These are phyloP conservation scores for Draba incana DNA, from an alignment of 345 rosid genomes.

Conservation along the genomic window DNA sequence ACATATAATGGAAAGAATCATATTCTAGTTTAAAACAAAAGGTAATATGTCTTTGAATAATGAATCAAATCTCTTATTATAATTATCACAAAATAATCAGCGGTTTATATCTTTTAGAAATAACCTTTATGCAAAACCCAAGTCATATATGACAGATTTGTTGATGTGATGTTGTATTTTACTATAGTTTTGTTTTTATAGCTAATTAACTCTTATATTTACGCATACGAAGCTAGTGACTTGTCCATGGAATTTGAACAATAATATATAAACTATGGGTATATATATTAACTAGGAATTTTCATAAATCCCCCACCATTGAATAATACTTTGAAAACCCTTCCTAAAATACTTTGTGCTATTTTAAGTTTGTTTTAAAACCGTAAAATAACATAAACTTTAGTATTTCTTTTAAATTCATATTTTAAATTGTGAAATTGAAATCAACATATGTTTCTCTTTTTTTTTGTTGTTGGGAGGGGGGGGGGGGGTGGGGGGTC, in stretches of 20 bases:
- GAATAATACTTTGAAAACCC: too few species aligned
- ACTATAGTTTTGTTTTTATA: too few species aligned
- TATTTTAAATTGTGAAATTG: too few species aligned
- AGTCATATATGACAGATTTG: slow-evolving; percentile 38
- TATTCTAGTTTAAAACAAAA: slow-evolving; percentile 40
- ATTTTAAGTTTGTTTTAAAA: too few species aligned
- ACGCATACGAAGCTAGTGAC: slow-evolving; percentile 13
- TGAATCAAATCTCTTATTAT: slow-evolving; percentile 17
- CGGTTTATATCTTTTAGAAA: slow-evolving; percentile 25
- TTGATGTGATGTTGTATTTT: slow-evolving; percentile 37
- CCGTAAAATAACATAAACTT: too few species aligned
- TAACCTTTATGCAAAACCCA: slow-evolving; percentile 31
- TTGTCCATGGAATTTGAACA: slow-evolving; percentile 21
- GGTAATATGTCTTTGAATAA: slow-evolving; percentile 34
- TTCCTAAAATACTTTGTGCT: too few species aligned
- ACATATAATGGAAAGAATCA: slow-evolving; percentile 45
- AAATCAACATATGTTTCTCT: too few species aligned
- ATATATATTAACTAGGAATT: neutral
- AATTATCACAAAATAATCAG: slow-evolving; percentile 27
- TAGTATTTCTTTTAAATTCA: too few species aligned
- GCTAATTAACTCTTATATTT: neutral
- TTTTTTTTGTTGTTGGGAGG: too few species aligned
- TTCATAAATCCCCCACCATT: neutral
- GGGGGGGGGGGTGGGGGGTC: too few species aligned
- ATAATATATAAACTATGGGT: neutral